Evolutionary conservation across 495 filamentous ascomycete species (phyloP), one percentile per base, ranked within the genome.

Genomic region (Penicillium bialowiezense): DNA sequence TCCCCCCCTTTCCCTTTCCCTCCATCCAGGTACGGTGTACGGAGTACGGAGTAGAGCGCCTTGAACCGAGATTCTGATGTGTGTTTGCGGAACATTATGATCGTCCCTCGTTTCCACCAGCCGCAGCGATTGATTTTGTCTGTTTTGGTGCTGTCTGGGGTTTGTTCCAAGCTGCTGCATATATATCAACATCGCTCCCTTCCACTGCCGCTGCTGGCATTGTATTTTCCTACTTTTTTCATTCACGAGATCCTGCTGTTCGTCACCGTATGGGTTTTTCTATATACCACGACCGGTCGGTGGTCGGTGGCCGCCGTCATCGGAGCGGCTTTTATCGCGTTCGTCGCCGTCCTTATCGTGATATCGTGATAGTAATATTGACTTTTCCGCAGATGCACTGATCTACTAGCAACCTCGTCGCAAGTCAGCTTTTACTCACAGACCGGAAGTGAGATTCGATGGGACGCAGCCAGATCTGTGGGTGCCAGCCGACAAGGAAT

Each of bases 221-320:
- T 60, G n/a, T 60, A 60, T 44, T 51, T 60, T 13, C 53, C 54
- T 1, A 56, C 57, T 5, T 57, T 60, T 39, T 60, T 60, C 48
- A 37, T 60, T 23, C 37, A 44, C 12, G 57, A 60, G 29, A 20
- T 37, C 7, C 31, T 56, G 10, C 44, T 60, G 13, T 52, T 48
- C 26, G 26, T 47, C 7, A 19, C 47, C 39, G 49, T 52, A 37
- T 60, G 57, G 57, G 17, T 41, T 42, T 31, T 56, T 19, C 38
- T 57, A 32, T 45, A 55, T 41, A 46, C 19, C 26, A 41, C 41
- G 9, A 41, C 48, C 35, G 52, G 52, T 31, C 37, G 42, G 41
- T 41, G 42, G 34, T 46, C 47, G 6, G 40, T 51, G 17, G 40
- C 32, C 12, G 48, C 39, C 13, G 29, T 36, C 1, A n/a, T 37